A percentile compares a stretch with the other conserved stretches of the same genome.
These are phyloP conservation scores for Globisporangium acanthophoron DNA, from an alignment of 352 stramenopile species.

Conservation along the genomic window DNA sequence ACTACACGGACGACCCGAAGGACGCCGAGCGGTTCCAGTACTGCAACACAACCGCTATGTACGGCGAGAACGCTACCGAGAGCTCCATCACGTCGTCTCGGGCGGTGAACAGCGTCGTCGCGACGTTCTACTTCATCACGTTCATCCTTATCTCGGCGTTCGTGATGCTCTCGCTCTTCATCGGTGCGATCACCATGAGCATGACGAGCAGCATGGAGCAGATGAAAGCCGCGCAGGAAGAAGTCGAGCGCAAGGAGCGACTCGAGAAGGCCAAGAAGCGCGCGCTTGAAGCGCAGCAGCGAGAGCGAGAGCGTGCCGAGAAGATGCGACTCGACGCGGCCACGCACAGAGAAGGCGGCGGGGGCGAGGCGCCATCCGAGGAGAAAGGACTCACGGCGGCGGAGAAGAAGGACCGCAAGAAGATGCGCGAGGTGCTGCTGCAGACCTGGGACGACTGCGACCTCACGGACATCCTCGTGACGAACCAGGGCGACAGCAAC, in stretches of 20 bases:
- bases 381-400: slow-evolving; percentile 46
- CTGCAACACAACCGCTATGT: slow-evolving; percentile 59
- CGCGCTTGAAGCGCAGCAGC: slow-evolving; percentile 37
- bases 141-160: slow-evolving; percentile 86
- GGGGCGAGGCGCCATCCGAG: not conserved
- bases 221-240: slow-evolving; percentile 76
- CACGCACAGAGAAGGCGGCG: not conserved
- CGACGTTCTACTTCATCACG: slow-evolving; percentile 77
- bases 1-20: slow-evolving; percentile 42
- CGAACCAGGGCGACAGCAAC: slow-evolving; percentile 39
- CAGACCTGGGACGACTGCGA: slow-evolving; percentile 77
- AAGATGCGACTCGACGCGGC: slow-evolving; percentile 23
- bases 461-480: slow-evolving; percentile 51
- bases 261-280: slow-evolving; percentile 55
- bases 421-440: slow-evolving; percentile 70
- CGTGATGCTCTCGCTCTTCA: slow-evolving; percentile 89
- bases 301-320: slow-evolving; percentile 35
- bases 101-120: slow-evolving; percentile 49
- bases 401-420: slow-evolving; percentile 55
- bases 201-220: slow-evolving; percentile 89
- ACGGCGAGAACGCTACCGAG: slow-evolving; percentile 41
- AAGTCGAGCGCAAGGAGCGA: slow-evolving; percentile 51
- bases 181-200: slow-evolving; percentile 88
- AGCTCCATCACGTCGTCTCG: slow-evolving; percentile 26
- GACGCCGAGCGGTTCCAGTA: slow-evolving; percentile 41